A percentile compares a stretch with the other conserved stretches of the same genome.
Conservation (phyloP, 306 rosid genomes). For the Vigna mungo region DNA sequence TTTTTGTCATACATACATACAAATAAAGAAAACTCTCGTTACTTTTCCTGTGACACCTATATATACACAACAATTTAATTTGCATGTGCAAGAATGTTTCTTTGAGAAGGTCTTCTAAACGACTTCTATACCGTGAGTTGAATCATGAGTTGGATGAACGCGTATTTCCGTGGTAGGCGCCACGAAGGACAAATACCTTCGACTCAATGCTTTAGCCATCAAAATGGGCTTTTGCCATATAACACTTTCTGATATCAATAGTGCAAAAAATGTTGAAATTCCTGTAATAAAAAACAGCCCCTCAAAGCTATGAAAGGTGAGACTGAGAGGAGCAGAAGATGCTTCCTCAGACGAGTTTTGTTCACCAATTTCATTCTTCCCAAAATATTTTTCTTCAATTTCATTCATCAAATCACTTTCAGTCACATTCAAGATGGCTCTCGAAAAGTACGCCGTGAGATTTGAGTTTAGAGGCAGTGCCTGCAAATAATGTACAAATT, state of each 20-base stretch:
- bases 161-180: not conserved
- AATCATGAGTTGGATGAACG: not conserved
- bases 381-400: conserved; percentile 42
- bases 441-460: conserved; percentile 42
- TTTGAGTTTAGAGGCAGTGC: conserved; percentile 40
- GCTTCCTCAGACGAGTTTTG: not conserved
- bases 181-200: conserved; percentile 27
- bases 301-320: conserved; percentile 38
- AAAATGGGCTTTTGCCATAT: conserved; percentile 47
- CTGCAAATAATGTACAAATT: conserved; percentile 22
- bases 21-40: too few relatives aligned
- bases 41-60: too few relatives aligned
- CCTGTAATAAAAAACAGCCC: conserved; percentile 42
- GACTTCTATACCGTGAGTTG: not conserved
- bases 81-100: not conserved
- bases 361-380: not conserved
- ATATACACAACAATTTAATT: not conserved
- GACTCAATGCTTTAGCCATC: conserved; percentile 35
- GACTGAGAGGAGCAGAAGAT: conserved; percentile 5
- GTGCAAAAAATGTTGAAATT: conserved; percentile 30
- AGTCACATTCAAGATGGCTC: conserved; percentile 46
- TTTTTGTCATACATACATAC: not conserved
- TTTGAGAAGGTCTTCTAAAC: not conserved
- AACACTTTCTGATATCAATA: conserved; percentile 43
- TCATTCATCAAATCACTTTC: conserved; percentile 34